Evolutionary conservation across 192 early-diverging fungal genomes (phyloP).

Genomic region (Entrophospora sp.): DNA sequence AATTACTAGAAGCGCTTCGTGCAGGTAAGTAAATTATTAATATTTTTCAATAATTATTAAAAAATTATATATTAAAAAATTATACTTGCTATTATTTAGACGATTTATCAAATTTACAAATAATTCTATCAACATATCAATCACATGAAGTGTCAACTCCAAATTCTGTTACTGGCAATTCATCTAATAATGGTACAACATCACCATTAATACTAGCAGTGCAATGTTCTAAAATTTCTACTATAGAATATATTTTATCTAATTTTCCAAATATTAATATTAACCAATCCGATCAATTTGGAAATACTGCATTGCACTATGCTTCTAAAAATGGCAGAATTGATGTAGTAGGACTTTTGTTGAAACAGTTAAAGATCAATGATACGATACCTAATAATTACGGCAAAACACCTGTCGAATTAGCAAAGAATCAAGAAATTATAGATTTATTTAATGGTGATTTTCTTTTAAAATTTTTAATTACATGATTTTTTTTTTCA

Average conservation of each 20-base stretch:
- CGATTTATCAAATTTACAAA: not conserved
- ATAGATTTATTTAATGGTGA: slow-evolving; percentile 47
- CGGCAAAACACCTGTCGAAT: slow-evolving; percentile 52
- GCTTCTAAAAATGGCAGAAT: slow-evolving; percentile 57
- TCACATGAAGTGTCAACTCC: not conserved
- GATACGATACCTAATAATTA: slow-evolving; percentile 54
- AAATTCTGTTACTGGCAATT: not conserved
- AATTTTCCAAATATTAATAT: slow-evolving; percentile 34
- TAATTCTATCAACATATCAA: not conserved
- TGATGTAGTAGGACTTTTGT: slow-evolving; percentile 59
- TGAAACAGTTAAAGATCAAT: slow-evolving; percentile 53
- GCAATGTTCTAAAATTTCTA: slow-evolving; percentile 53
- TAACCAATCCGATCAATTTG: slow-evolving; percentile 46
- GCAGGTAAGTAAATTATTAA: slow-evolving; percentile 14
- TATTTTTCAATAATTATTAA: not conserved
- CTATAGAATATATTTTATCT: slow-evolving; percentile 43
- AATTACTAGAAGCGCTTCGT: slow-evolving; percentile 25
- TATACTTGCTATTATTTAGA: not conserved
- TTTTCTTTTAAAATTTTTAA: not conserved
- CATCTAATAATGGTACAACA: slow-evolving; percentile 1
- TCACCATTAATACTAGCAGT: slow-evolving; percentile 51
- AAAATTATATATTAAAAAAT: not conserved
- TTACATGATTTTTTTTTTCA: not conserved
- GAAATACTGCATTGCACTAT: slow-evolving; percentile 67
- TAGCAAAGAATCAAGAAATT: slow-evolving; percentile 38